Base-by-base conservation (phyloP, 2,329 filamentous ascomycete species). In the Verticillium longisporum region DNA sequence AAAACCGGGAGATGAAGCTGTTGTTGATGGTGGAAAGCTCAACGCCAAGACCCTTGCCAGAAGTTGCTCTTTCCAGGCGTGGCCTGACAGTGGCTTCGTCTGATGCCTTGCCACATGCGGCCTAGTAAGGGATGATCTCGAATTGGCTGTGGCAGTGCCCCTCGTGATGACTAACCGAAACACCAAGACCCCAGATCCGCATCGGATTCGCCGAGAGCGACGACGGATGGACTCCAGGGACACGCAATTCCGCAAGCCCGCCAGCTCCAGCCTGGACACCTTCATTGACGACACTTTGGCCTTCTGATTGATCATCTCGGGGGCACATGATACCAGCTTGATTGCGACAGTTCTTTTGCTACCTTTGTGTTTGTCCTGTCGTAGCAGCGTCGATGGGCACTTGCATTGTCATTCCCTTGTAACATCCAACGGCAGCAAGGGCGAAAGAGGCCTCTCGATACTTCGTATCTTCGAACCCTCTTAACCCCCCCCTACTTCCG, bases 401-500 rank as follows among this genome's bases (percentile, higher is more conserved):
- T n/a, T 55, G 26, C 32, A 18, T 55, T 55, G 54, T 34, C 54
- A 14, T 55, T 55, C 54, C 15, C 5, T 55, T 55, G 33, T 55
- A 55, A 34, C 32, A 33, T 55, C 26, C 15, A 13, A 14, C 54
- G 26, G 32, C 54, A 55, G 14, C 15, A 6, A 54, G 18, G 50
- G 14, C 31, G 21, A 41, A 58, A 57, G 41, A 50, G 34, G 37
- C 13, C 36, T 31, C 26, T 55, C 37, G 31, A 56, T 50, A 26
- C 26, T 26, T 26, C 26, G 3, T 26, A 26, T 26, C 26, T 59
- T 53, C 58, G 32, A 62, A 61, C 56, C 58, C 67, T 68, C 59
- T 68, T 66, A n/a, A n/a, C n/a, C n/a, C 67, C 72, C 60, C 66
- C 62, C 21, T 63, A 63, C 63, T 70, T 69, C 33, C 32, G 32